Conservation (phyloP, 129 eudicot species). For the Solidago caesia region DNA sequence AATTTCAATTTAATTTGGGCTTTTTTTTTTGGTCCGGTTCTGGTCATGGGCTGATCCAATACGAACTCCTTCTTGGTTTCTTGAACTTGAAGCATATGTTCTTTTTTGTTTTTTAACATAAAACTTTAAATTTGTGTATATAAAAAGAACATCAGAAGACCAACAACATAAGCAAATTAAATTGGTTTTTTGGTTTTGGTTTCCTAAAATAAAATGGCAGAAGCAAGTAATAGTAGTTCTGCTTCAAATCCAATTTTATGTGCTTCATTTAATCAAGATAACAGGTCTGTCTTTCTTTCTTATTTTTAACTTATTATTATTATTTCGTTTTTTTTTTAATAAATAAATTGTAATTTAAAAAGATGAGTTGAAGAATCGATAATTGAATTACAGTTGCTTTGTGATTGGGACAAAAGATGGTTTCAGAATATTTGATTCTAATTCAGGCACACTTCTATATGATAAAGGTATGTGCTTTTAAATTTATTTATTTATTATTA, state of each 20-base stretch:
- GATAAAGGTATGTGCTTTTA: constrained; percentile 59
- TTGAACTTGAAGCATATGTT: neutral
- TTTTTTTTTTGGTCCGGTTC: neutral
- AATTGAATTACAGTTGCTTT: constrained; percentile 51
- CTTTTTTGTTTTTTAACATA: neutral
- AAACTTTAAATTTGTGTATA: neutral
- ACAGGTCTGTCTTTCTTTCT: constrained; percentile 44
- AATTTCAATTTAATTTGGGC: neutral
- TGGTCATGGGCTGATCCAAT: neutral
- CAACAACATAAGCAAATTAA: neutral
- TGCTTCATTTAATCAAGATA: constrained; percentile 94
- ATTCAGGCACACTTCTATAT: constrained; percentile 65
- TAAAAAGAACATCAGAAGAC: neutral
- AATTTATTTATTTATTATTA: no score
- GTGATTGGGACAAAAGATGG: constrained; percentile 88
- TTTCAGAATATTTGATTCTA: constrained; percentile 69
- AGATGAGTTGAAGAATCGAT: no score
- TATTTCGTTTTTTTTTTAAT: neutral
- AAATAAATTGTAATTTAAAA: no score
- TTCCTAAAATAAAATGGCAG: constrained; percentile 30
- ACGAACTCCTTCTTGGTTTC: neutral
- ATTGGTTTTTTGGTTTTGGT: neutral
- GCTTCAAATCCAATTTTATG: constrained; percentile 62
- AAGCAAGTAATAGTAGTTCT: constrained; percentile 29
- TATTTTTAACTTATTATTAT: neutral